Evolutionary conservation across 306 rosid species (phyloP).

Genomic region (Betula pendula): DNA sequence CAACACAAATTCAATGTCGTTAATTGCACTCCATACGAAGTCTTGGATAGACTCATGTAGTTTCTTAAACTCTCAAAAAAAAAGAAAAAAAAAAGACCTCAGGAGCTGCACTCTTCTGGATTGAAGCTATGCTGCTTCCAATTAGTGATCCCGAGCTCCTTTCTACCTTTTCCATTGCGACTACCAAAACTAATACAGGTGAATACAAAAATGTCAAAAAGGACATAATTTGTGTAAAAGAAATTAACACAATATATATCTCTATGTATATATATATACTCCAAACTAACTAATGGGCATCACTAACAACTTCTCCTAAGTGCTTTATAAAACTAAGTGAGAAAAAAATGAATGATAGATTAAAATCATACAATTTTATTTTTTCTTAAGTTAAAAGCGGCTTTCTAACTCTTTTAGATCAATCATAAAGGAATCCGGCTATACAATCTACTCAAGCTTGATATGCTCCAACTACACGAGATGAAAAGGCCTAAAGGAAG

Average conservation of each 20-base stretch:
- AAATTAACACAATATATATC: background rate
- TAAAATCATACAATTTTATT: no score
- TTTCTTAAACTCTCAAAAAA: constrained; percentile 17
- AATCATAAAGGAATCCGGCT: background rate
- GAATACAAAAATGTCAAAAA: constrained; percentile 30
- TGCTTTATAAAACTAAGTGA: background rate
- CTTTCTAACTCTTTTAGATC: background rate
- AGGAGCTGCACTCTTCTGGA: constrained; percentile 93
- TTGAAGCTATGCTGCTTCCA: constrained; percentile 88
- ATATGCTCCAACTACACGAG: background rate
- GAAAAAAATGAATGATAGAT: background rate
- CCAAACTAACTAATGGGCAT: background rate
- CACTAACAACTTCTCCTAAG: background rate
- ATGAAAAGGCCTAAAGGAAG: background rate
- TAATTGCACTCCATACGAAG: constrained; percentile 18
- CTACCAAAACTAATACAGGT: constrained; percentile 64
- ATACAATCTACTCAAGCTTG: background rate
- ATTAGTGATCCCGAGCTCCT: constrained; percentile 78
- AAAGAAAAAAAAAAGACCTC: constrained; percentile 44
- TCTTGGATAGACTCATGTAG: constrained; percentile 12
- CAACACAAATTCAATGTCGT: constrained; percentile 23
- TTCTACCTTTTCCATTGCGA: constrained; percentile 93
- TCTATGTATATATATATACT: background rate
- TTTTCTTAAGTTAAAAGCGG: background rate
- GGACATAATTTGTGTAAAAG: background rate